phyloP scores from a whole-genome alignment of 805 yeast genomes.

The Priceomyces melissophilus region DNA sequence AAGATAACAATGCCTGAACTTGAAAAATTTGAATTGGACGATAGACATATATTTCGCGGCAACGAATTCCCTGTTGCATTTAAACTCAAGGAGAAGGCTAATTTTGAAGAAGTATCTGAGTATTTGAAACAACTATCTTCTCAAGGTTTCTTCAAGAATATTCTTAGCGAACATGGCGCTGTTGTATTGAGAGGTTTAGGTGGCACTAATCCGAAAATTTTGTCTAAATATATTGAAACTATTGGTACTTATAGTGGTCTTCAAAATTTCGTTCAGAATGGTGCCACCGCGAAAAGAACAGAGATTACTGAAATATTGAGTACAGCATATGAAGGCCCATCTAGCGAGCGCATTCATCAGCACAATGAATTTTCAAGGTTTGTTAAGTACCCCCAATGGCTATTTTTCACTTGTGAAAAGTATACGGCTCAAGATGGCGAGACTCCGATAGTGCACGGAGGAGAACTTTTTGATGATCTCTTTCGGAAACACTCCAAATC shows the following conservation, averaged over 20 bases:
- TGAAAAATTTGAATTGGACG: background rate
- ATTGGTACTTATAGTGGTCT: conserved; percentile 12
- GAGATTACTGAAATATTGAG: conserved; percentile 16
- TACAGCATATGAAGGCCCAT: conserved; percentile 32
- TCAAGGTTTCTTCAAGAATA: conserved; percentile 18
- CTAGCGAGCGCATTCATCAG: conserved; percentile 17
- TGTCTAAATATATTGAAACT: conserved; percentile 17
- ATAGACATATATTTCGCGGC: conserved; percentile 1
- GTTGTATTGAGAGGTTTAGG: conserved; percentile 22
- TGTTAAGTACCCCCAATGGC: conserved; percentile 17
- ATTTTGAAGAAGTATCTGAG: background rate
- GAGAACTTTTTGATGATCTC: conserved; percentile 21
- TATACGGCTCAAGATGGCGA: conserved; percentile 25
- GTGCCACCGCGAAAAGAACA: conserved; percentile 23
- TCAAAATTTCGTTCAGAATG: conserved; percentile 23
- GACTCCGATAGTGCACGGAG: conserved; percentile 32
- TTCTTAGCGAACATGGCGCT: conserved; percentile 24
- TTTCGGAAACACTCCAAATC: conserved; percentile 16
- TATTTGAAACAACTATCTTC: conserved; percentile 10
- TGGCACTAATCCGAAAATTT: conserved; percentile 16
- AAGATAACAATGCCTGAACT: background rate
- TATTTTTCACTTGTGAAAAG: conserved; percentile 7
- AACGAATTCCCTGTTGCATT: conserved; percentile 1
- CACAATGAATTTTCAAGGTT: conserved; percentile 34
- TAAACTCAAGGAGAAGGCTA: conserved; percentile 1